phyloP scores from a whole-genome alignment of 805 yeast genomes.

The Saccharomycopsis vini region DNA sequence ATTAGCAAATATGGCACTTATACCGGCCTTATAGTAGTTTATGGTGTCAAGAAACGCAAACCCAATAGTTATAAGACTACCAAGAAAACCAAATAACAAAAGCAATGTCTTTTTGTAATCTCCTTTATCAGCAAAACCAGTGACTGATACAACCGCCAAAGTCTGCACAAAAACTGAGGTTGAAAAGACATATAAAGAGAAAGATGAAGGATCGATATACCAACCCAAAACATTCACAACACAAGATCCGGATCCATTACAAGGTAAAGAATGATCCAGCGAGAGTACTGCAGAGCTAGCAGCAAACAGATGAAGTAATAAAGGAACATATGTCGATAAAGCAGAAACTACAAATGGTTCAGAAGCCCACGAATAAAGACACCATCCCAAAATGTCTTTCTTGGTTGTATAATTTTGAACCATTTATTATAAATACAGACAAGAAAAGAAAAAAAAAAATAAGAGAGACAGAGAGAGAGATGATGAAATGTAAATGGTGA shows the following conservation, averaged over 20 bases:
- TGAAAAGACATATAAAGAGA: conserved; percentile 67
- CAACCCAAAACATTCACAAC: conserved; percentile 37
- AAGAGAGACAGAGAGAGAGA: no score
- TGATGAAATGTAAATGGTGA: no score
- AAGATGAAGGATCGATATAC: conserved; percentile 63
- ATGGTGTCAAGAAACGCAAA: conserved; percentile 29
- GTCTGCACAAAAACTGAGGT: conserved; percentile 67
- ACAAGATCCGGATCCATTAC: conserved; percentile 33
- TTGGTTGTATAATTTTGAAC: conserved; percentile 27
- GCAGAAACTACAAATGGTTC: conserved; percentile 78
- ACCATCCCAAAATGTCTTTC: conserved; percentile 55
- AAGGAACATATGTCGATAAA: conserved; percentile 69
- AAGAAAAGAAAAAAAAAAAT: no score
- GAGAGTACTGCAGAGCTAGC: conserved; percentile 60
- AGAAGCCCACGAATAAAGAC: conserved; percentile 61
- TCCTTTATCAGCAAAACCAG: conserved; percentile 65
- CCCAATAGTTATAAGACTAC: conserved; percentile 44
- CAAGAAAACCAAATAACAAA: conserved; percentile 48
- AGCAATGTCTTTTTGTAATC: conserved; percentile 48
- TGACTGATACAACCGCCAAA: conserved; percentile 56
- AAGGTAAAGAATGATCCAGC: conserved; percentile 49
- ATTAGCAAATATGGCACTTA: conserved; percentile 54
- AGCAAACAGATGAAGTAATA: conserved; percentile 63
- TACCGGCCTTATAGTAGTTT: conserved; percentile 29
- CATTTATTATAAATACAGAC: no score